Evolutionary conservation across 345 rosid species (phyloP), one percentile per base, ranked within the genome.

Genomic region (Zanthoxylum bungeanum): DNA sequence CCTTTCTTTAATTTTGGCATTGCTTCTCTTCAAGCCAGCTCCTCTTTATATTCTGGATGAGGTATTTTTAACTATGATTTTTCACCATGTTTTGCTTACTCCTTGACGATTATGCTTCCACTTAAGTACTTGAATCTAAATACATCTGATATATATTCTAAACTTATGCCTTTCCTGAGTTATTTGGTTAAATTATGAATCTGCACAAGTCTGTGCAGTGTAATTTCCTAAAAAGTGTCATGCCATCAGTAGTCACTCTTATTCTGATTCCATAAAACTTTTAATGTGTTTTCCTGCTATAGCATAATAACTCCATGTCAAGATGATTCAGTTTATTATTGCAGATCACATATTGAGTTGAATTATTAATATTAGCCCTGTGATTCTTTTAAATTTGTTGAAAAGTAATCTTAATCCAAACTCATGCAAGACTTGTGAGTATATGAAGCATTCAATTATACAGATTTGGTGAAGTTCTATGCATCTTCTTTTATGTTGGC

Each of bases 21-120:
- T 95, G 75, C 97, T 95, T 71, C 97, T 91, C 70, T 95, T 95
- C 83, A 95, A 92, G 79, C 98, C 99, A 19, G 99, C 99, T 77
- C 98, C 99, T 12, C 96, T 95, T 36, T 95, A 95, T 72, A 95
- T 95, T 58, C 84, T 95, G 31, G 99, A 95, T 56, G 99, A 95
- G 97, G 98, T 91, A 82, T 76, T 75, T 14, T 34, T 33, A 12
- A n/a, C 3, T 67, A 72, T 0, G 50, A 0, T 68, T 12, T 34
- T 56, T 67, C 60, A 22, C 46, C 42, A 53, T 58, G 61, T 5
- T 73, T 36, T 27, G n/a, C 28, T 42, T 3, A 25, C 39, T 33
- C 70, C 40, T 55, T 39, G 28, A 57, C 42, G 42, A 58, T 53
- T 28, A 6, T 46, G 50, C 71, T 58, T 28, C 37, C 5, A 6